Conservation (phyloP, 768 basidiomycete genomes). For the Strobilomyces dryophilus region DNA sequence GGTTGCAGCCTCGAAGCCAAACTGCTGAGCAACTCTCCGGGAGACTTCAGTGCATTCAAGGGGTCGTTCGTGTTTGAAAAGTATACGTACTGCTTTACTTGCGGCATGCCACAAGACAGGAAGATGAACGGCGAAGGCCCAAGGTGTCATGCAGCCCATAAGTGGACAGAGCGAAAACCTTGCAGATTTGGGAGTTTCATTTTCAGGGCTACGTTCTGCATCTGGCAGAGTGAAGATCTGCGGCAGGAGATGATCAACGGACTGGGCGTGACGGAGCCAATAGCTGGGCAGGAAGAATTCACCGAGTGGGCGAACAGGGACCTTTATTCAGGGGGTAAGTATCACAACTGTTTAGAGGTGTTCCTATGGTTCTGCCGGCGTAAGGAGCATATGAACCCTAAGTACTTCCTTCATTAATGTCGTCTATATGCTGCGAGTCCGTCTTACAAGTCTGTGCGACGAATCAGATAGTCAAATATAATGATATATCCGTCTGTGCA, state of each 20-base stretch:
- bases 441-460: too few species aligned
- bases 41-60: neutral
- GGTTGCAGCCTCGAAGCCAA: neutral
- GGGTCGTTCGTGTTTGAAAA: neutral
- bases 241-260: neutral
- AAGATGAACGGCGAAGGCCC: neutral
- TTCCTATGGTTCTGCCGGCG: conserved; percentile 7
- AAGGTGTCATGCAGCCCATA: neutral
- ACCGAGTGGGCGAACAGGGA: neutral
- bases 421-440: too few species aligned
- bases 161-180: too few species aligned
- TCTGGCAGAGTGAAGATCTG: neutral
- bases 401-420: neutral
- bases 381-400: neutral
- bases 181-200: neutral
- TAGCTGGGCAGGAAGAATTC: neutral
- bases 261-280: neutral
- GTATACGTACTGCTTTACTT: neutral
- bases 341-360: conserved; percentile 5
- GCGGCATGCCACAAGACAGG: neutral
- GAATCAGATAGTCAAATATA: too few species aligned
- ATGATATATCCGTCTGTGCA: too few species aligned
- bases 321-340: neutral
- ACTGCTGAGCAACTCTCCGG: neutral
- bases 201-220: neutral